These are phyloP conservation scores for Cordyceps cateniannulata DNA, from an alignment of 2,329 filamentous ascomycete genomes.

Conservation along the genomic window DNA sequence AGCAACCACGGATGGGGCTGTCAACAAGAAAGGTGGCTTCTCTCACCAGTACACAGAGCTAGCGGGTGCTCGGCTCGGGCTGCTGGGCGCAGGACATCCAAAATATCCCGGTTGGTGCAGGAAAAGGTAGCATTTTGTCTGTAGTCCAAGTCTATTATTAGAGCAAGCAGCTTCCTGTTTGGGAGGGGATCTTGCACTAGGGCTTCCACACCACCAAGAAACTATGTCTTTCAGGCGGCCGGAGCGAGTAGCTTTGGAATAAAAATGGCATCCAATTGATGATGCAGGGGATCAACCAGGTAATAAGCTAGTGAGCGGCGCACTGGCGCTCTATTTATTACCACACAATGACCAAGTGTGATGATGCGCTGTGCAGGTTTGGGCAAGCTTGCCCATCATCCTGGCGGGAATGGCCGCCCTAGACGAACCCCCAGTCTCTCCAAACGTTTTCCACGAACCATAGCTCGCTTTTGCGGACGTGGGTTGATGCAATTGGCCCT, in stretches of 20 bases:
- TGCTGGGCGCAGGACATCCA: neutral
- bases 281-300: neutral
- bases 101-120: neutral
- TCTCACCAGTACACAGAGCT: neutral
- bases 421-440: neutral
- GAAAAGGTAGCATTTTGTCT: neutral
- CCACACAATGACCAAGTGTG: neutral
- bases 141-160: conserved; percentile 9
- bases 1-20: neutral
- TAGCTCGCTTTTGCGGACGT: neutral
- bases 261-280: neutral
- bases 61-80: conserved; percentile 7
- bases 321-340: too few relatives aligned
- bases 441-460: neutral
- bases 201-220: neutral
- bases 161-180: conserved; percentile 14
- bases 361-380: neutral
- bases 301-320: neutral
- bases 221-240: neutral
- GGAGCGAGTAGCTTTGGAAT: neutral
- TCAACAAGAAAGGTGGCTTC: neutral
- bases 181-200: conserved; percentile 13
- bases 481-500: neutral
- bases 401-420: neutral
- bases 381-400: neutral